A percentile compares a stretch with the other conserved stretches of the same genome.
These are phyloP conservation scores for Monosporozyma unispora DNA, from an alignment of 805 yeast genomes.

Conservation along the genomic window DNA sequence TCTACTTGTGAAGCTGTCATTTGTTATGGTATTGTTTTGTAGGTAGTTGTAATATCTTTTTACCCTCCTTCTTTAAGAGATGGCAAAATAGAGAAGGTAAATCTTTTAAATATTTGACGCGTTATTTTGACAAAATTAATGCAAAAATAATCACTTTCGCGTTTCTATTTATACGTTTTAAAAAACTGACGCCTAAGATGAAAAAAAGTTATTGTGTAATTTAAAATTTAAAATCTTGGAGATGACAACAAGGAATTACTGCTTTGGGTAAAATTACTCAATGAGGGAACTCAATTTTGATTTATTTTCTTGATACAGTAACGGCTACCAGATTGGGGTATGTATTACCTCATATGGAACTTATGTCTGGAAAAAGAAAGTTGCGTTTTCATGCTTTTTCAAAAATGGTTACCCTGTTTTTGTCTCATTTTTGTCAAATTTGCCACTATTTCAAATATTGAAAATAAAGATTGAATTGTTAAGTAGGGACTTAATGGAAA, in stretches of 20 bases:
- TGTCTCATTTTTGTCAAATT: neutral
- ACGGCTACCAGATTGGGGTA: neutral
- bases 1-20: conserved; percentile 9
- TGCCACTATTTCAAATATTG: conserved; percentile 2
- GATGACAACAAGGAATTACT: neutral
- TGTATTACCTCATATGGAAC: no score
- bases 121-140: neutral
- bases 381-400: no score
- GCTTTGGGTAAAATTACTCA: neutral
- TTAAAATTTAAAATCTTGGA: no score
- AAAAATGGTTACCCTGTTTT: neutral
- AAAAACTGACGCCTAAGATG: no score
- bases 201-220: neutral
- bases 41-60: neutral
- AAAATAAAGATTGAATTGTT: neutral
- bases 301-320: neutral
- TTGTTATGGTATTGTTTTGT: neutral
- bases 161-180: neutral
- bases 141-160: neutral
- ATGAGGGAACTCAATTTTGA: neutral
- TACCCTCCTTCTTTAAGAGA: neutral
- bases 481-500: neutral
- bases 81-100: no score
- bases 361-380: no score
- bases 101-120: no score